Evolutionary conservation across 768 basidiomycete species (phyloP), one percentile per base, ranked within the genome.

Genomic region (Pisolithus albus): DNA sequence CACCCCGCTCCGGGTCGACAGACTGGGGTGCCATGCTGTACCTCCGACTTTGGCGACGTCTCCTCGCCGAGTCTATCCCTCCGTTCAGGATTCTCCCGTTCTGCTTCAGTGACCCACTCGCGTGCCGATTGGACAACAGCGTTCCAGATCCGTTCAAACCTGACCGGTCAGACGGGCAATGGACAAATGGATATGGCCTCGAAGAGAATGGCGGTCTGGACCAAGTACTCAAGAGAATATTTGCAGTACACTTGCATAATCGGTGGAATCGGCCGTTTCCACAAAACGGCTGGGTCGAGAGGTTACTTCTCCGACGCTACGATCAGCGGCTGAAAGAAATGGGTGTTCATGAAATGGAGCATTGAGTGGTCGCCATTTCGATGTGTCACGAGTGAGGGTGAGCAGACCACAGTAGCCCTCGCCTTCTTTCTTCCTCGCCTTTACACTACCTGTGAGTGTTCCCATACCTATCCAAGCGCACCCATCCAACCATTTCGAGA

Each of bases 11-110:
- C 15, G 82, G 84, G 36, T 85, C 90, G 23, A 91, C 92, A 4
- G 92, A 94, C 68, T 97, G 95, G 95, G 95, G 95, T 21, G 82
- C 92, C 0, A 77, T 84, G 19, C 83, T 97, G 52, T 98, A 98
- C 71, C 78, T 87, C 63, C 90, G 91, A 57, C 82, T 95, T 32
- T 92, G 88, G 80, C 83, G 92, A 7, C 80, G 90, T 1, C 84
- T 97, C 50, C 72, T 95, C 45, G 79, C 82, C 0, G 78, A 69
- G 0, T 78, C 78, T 13, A 77, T 92, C 50, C 83, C 81, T 1
- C 93, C 95, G 0, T 97, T 97, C 77, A 86, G 90, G 61, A 77
- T 97, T 47, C 81, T 98, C 18, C 95, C 95, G 0, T 98, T 86
- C 74, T 98, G 95, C 71, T 92, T 97, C 68, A 83, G 84, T 56